phyloP scores from a whole-genome alignment of 805 yeast species.

The Pichia thaimueangensis region DNA sequence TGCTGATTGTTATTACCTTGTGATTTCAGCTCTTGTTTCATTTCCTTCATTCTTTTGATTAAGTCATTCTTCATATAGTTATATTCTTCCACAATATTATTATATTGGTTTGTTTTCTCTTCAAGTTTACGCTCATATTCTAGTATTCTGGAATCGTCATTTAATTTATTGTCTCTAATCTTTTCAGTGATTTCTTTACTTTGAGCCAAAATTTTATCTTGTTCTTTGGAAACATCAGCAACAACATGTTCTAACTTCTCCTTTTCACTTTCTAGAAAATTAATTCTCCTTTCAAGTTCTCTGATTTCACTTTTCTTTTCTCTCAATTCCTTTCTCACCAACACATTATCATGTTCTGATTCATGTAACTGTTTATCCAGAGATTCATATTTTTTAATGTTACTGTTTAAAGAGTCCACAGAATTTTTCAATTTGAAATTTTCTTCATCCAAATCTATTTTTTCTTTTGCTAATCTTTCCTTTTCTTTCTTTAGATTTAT shows the following conservation, averaged over 20 bases:
- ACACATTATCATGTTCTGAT: not conserved
- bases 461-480: conserved; percentile 1
- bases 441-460: conserved; percentile 1
- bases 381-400: conserved; percentile 7
- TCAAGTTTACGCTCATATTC: conserved; percentile 19
- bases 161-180: not conserved
- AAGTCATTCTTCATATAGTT: conserved; percentile 30
- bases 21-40: conserved; percentile 18
- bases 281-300: conserved; percentile 15
- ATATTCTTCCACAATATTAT: conserved; percentile 22
- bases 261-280: conserved; percentile 14
- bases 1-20: conserved; percentile 6
- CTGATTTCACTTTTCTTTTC: conserved; percentile 14
- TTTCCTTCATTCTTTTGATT: conserved; percentile 21
- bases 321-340: conserved; percentile 10
- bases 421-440: not conserved
- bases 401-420: not conserved
- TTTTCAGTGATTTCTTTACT: conserved; percentile 11
- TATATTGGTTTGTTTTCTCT: conserved; percentile 19
- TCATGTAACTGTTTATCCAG: conserved; percentile 16
- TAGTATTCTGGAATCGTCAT: conserved; percentile 6
- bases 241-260: conserved; percentile 15
- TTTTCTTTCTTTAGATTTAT: conserved; percentile 2
- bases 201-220: conserved; percentile 17
- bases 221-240: conserved; percentile 17